These are phyloP conservation scores for Colletotrichum australisinense DNA, from an alignment of 2,329 filamentous ascomycete genomes.

Conservation along the genomic window DNA sequence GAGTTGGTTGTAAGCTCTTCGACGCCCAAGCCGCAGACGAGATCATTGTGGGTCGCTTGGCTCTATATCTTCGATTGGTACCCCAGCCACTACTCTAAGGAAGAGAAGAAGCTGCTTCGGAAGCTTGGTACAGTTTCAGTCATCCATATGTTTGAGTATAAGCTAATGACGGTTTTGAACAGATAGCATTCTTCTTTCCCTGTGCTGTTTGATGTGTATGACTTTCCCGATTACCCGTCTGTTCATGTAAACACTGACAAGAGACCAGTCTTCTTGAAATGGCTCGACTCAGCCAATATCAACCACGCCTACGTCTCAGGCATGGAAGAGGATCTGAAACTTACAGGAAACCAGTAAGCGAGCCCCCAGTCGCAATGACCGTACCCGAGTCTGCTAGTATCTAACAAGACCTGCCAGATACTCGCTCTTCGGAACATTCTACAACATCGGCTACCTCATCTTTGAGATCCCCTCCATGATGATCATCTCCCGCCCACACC, in stretches of 20 bases:
- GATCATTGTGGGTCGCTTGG: constrained; percentile 41
- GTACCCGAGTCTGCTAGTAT: no score
- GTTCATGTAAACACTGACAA: no score
- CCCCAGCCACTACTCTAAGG: constrained; percentile 44
- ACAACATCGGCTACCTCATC: constrained; percentile 36
- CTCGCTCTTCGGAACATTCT: constrained; percentile 34
- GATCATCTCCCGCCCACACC: constrained; percentile 33
- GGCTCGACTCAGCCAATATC: constrained; percentile 45
- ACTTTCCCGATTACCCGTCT: no score
- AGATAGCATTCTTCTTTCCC: constrained; percentile 43
- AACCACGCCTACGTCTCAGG: constrained; percentile 50
- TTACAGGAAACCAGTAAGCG: constrained; percentile 44
- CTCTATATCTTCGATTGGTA: constrained; percentile 43
- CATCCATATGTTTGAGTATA: no score
- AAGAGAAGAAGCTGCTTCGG: constrained; percentile 41
- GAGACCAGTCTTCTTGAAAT: constrained; percentile 41
- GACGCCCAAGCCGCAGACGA: constrained; percentile 31
- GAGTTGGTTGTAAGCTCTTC: constrained; percentile 39
- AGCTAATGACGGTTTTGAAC: no score
- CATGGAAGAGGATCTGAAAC: constrained; percentile 48
- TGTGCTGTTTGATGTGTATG: constrained; percentile 24
- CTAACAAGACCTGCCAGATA: background rate
- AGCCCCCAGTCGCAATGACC: no score
- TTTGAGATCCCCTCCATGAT: constrained; percentile 38
- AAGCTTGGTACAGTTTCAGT: constrained; percentile 37